phyloP scores from a whole-genome alignment of 495 filamentous ascomycete genomes.

The Tuber microsphaerosporum region DNA sequence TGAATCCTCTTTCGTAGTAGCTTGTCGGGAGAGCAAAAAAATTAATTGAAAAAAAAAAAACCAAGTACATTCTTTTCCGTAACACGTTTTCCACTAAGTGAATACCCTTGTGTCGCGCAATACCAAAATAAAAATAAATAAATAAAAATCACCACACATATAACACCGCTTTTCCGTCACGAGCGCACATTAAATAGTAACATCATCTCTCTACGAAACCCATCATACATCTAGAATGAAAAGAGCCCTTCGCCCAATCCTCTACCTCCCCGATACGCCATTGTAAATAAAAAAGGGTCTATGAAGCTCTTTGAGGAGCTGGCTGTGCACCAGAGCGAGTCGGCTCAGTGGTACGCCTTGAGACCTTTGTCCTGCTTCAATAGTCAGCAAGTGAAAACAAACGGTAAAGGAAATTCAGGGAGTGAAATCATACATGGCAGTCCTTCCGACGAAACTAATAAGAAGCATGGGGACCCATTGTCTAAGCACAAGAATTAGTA shows the following conservation, averaged over 20 bases:
- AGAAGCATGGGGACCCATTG: conserved; percentile 64
- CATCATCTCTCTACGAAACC: neutral
- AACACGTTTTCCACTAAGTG: conserved; percentile 6
- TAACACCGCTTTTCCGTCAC: neutral
- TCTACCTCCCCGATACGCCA: neutral
- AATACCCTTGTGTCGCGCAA: conserved; percentile 10
- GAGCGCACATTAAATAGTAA: neutral
- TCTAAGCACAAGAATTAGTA: neutral
- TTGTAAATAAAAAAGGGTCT: neutral
- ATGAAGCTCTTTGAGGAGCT: neutral
- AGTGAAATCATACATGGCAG: conserved; percentile 67
- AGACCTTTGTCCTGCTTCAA: conserved; percentile 34
- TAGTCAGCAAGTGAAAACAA: conserved; percentile 34
- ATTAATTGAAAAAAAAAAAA: neutral
- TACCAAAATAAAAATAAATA: conserved; percentile 17
- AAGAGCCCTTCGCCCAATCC: neutral
- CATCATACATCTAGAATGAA: conserved; percentile 2
- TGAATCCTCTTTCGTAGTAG: conserved; percentile 26
- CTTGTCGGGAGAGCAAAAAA: conserved; percentile 6
- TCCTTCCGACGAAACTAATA: conserved; percentile 72
- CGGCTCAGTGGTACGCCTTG: conserved; percentile 39
- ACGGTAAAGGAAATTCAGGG: conserved; percentile 15
- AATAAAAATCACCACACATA: conserved; percentile 5
- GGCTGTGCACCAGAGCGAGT: neutral
- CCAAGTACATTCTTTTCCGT: conserved; percentile 16